Evolutionary conservation across 768 basidiomycete genomes (phyloP), one percentile per base, ranked within the genome.

Genomic region (Tulasnella calospora): DNA sequence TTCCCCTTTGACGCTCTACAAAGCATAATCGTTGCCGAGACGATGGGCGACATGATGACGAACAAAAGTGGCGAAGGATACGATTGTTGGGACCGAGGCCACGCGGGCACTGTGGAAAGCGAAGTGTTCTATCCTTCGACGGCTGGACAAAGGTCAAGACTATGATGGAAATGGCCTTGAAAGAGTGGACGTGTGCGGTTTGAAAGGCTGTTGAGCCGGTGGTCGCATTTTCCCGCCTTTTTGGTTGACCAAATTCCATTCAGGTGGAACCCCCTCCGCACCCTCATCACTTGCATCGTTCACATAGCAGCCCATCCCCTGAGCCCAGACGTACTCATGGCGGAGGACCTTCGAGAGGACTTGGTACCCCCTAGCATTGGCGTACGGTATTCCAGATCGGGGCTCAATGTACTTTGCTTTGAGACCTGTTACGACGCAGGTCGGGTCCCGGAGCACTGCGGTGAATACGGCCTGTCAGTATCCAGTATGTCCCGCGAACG

Each of bases 401-500:
- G 96, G 95, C 83, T 98, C 95, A 51, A 89, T 82, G 82, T 98
- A 98, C 69, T 85, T 88, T 0, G 95, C 95, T 5, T 87, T 86
- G 61, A 87, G 87, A 3, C 96, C 96, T 0, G 94, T 96, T 79
- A 98, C 89, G 0, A 89, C 89, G 83, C 96, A 74, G 13, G 21
- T 55, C 15, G 74, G 51, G 5, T 46, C 46, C 33, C 47, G 47
- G 27, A 47, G 35, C 47, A 57, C 74, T 74, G 44, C 27, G 46
- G 27, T 17, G 7, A 36, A 35, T 13, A 73, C 15, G 40, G 71
- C 19, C 57, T 23, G 21, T 73, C 71, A 47, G 27, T 41, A 27
- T 40, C 46, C n/a, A 27, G 30, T 19, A 73, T 6, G 27, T 35
- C 61, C 33, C 27, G 33, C 33, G 30, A 35, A 67, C 30, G 12